phyloP scores from a whole-genome alignment of 208 protist genomes.

The Crithidia sp. region DNA sequence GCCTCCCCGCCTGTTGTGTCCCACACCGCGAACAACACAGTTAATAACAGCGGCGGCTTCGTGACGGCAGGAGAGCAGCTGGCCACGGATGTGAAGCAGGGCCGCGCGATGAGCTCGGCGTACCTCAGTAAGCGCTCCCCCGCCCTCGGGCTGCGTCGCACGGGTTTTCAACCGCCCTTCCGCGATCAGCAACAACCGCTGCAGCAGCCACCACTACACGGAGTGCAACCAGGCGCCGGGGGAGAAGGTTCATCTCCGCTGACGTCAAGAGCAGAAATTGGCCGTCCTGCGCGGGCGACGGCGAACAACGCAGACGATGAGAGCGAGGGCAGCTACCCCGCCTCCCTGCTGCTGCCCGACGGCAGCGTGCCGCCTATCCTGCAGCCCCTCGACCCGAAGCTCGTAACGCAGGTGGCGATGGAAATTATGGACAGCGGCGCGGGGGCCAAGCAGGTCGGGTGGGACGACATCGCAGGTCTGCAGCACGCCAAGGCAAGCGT shows the following conservation, averaged over 20 bases:
- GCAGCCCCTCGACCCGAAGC: conserved; percentile 68
- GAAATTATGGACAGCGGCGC: conserved; percentile 75
- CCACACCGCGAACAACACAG: no score
- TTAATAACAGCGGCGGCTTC: conserved; percentile 43
- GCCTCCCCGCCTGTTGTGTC: no score
- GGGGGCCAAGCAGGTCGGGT: conserved; percentile 52
- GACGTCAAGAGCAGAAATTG: no score
- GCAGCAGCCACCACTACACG: conserved; percentile 13
- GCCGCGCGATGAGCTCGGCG: conserved; percentile 40
- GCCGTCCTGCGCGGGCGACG: no score
- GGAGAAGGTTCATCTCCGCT: no score
- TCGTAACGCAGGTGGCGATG: conserved; percentile 73
- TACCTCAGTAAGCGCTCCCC: conserved; percentile 52
- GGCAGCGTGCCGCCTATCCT: conserved; percentile 70
- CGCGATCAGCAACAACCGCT: conserved; percentile 43
- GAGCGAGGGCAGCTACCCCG: conserved; percentile 47
- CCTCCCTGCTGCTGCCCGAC: conserved; percentile 69
- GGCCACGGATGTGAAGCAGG: conserved; percentile 45
- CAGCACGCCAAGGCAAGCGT: conserved; percentile 82
- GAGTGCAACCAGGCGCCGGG: no score
- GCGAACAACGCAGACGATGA: conserved; percentile 17
- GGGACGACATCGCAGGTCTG: conserved; percentile 84
- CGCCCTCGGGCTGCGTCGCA: conserved; percentile 65
- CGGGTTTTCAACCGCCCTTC: conserved; percentile 63
- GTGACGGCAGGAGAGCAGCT: conserved; percentile 71